Evolutionary conservation across 2,329 filamentous ascomycete genomes (phyloP).

Genomic region (Calonectria naviculata): DNA sequence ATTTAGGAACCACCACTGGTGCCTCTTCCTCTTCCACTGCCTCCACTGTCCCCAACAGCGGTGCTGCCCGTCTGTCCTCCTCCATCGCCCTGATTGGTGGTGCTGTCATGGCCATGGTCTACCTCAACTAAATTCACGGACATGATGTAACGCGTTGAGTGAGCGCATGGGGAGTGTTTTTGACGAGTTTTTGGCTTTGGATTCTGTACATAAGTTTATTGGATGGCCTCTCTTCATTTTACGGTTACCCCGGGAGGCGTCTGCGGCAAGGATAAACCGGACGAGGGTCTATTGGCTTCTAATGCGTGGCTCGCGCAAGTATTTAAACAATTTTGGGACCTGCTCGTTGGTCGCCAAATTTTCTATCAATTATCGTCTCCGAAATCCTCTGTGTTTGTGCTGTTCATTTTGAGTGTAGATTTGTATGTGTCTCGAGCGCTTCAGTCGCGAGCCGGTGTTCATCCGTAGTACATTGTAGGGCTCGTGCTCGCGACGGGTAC

Average conservation of each 20-base stretch:
- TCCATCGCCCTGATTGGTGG: slow-evolving; percentile 47
- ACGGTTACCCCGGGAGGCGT: slow-evolving; percentile 42
- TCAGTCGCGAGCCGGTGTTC: neutral
- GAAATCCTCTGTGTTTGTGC: neutral
- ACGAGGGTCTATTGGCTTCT: slow-evolving; percentile 33
- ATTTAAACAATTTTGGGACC: slow-evolving; percentile 40
- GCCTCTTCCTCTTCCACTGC: slow-evolving; percentile 20
- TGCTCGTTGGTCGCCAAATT: slow-evolving; percentile 10
- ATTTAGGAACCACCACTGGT: slow-evolving; percentile 9
- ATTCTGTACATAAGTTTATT: slow-evolving; percentile 41
- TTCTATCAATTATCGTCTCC: neutral
- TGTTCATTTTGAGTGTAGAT: neutral
- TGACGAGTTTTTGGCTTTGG: slow-evolving; percentile 34
- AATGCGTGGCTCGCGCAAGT: slow-evolving; percentile 33
- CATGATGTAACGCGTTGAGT: slow-evolving; percentile 31
- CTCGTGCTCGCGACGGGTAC: slow-evolving; percentile 5
- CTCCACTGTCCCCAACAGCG: slow-evolving; percentile 42
- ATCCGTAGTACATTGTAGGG: neutral
- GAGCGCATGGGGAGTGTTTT: slow-evolving; percentile 33
- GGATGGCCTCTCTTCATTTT: slow-evolving; percentile 40
- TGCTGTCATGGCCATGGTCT: slow-evolving; percentile 47
- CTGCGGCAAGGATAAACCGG: slow-evolving; percentile 34
- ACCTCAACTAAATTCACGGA: slow-evolving; percentile 43
- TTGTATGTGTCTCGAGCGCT: neutral
- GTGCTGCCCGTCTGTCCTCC: slow-evolving; percentile 44